Evolutionary conservation across 352 stramenopile species (phyloP).

Genomic region (Globisporangium abappressorium): DNA sequence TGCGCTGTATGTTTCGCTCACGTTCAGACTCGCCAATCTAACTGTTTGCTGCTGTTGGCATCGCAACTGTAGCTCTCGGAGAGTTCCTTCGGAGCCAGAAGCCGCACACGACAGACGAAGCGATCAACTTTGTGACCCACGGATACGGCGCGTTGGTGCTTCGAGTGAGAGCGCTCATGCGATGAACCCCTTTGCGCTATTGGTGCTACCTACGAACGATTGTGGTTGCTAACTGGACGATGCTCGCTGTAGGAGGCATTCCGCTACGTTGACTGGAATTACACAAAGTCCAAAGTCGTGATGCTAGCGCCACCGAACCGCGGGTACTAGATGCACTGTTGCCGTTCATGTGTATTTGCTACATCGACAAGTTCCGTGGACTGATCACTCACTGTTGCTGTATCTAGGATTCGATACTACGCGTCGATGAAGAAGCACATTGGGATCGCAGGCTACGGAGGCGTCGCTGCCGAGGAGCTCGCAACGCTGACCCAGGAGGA

Average conservation of each 20-base stretch:
- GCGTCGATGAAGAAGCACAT: constrained; percentile 56
- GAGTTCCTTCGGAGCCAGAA: constrained; percentile 57
- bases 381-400: not conserved
- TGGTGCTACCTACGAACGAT: not conserved
- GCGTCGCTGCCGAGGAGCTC: constrained; percentile 59
- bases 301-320: constrained; percentile 73
- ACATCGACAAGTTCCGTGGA: not conserved
- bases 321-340: constrained; percentile 32
- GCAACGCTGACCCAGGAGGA: constrained; percentile 31
- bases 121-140: constrained; percentile 69
- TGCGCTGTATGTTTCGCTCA: not conserved
- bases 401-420: constrained; percentile 53
- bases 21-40: not conserved
- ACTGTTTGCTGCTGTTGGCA: not conserved
- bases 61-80: constrained; percentile 29
- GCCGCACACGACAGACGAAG: constrained; percentile 51
- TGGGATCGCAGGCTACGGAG: constrained; percentile 52
- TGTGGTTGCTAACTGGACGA: not conserved
- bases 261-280: constrained; percentile 65
- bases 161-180: constrained; percentile 29
- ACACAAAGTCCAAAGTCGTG: constrained; percentile 66
- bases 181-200: not conserved
- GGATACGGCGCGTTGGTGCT: constrained; percentile 70
- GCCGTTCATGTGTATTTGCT: not conserved
- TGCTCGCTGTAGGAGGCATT: constrained; percentile 58